These are phyloP conservation scores for Microglena sp. DNA, from an alignment of 139 green algal species.

Conservation along the genomic window DNA sequence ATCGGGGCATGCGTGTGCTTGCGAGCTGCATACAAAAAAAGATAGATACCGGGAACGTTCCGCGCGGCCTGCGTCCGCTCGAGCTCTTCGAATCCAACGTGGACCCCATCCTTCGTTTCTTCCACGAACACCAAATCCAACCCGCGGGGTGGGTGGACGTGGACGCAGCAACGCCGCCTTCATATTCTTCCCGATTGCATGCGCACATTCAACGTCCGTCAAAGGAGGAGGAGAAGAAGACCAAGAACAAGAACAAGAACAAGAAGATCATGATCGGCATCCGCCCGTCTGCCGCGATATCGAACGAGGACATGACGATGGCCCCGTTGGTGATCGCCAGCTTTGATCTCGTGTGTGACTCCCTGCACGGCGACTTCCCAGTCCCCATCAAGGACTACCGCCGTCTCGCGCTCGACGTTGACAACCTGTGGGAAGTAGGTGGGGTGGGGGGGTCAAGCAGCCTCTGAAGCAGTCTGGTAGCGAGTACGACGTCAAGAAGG, in stretches of 20 bases:
- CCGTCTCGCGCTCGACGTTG: not conserved
- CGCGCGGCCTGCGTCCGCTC: not conserved
- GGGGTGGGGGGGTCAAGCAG: not conserved
- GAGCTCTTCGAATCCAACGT: conserved; percentile 14
- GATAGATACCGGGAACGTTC: not conserved
- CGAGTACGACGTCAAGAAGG: not conserved
- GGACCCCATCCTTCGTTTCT: conserved; percentile 11
- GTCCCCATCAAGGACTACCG: conserved; percentile 8
- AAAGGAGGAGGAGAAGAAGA: too few species aligned
- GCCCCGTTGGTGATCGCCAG: conserved; percentile 4
- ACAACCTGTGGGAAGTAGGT: not conserved
- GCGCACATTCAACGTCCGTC: too few species aligned
- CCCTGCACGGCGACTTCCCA: conserved; percentile 19
- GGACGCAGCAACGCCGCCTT: too few species aligned
- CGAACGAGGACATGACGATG: not conserved
- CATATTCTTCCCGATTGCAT: too few species aligned
- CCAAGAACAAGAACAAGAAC: too few species aligned
- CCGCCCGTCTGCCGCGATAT: not conserved
- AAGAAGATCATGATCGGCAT: too few species aligned
- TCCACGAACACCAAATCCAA: conserved; percentile 4
- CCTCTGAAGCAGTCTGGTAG: too few species aligned
- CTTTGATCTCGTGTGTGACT: conserved; percentile 24
- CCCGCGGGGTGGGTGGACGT: conserved; percentile 13
- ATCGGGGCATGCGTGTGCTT: not conserved
- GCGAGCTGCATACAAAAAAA: not conserved